Evolutionary conservation across 2,329 filamentous ascomycete species (phyloP), one percentile per base, ranked within the genome.

Genomic region (Nemania serpens): DNA sequence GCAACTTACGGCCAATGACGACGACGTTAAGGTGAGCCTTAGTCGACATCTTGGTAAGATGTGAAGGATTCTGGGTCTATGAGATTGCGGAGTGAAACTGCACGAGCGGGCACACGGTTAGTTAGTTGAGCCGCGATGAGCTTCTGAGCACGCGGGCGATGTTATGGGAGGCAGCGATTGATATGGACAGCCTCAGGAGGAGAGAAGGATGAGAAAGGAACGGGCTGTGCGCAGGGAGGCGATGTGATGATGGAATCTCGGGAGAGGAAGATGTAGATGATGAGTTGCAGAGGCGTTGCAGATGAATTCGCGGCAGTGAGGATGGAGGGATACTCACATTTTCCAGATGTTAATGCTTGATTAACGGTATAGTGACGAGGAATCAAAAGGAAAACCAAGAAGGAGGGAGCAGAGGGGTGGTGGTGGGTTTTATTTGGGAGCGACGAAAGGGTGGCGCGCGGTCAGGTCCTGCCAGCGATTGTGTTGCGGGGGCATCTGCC

Each of bases 21-120:
- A 97, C 93, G 82, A 97, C 90, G 91, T 93, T 93, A 83, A 98
- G 92, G 83, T 98, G 94, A 83, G 81, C 96, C 71, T 92, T 98
- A 91, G 55, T 60, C 47, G 64, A 66, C 64, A 66, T 66, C 18
- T 64, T 66, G 46, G 1, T n/a, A 41, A 53, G 55, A 17, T 53
- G n/a, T 36, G 55, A 39, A 20, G 58, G 53, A 59, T 55, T 65
- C 93, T 61, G 55, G 36, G 53, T 67, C 15, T n/a, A 56, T 49
- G 52, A 53, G 47, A 54, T 63, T 51, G 42, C 46, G 53, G 49
- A 49, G 53, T 63, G 41, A 58, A 51, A 50, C 64, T 66, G 46
- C 33, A 52, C 13, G n/a, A 11, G 51, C n/a, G n/a, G n/a, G n/a
- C n/a, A n/a, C 10, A 41, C 25, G 17, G 61, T 63, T 20, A 64